phyloP scores from a whole-genome alignment of 2,329 filamentous ascomycete species.

The Fusarium virguliforme region DNA sequence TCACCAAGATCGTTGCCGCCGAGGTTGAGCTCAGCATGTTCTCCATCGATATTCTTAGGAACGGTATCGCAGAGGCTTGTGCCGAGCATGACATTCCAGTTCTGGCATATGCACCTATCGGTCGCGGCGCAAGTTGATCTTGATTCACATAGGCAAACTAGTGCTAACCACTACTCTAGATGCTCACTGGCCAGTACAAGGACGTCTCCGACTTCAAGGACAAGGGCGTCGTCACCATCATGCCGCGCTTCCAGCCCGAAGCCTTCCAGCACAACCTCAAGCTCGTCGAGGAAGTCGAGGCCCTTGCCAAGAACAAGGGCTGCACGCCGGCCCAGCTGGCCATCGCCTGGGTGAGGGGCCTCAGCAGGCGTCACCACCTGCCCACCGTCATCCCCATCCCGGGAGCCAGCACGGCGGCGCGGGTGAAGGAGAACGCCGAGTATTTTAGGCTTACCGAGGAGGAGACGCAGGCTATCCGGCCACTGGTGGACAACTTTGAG shows the following conservation, averaged over 20 bases:
- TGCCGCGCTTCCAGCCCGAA: constrained; percentile 75
- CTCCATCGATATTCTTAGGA: constrained; percentile 64
- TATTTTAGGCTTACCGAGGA: constrained; percentile 65
- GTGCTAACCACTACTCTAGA: constrained; percentile 43
- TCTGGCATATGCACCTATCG: constrained; percentile 81
- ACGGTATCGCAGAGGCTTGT: constrained; percentile 70
- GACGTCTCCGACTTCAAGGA: constrained; percentile 46
- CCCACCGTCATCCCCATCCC: constrained; percentile 77
- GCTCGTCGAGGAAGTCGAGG: constrained; percentile 71
- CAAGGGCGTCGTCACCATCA: constrained; percentile 40
- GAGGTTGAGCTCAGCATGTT: constrained; percentile 71
- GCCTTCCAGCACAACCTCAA: constrained; percentile 76
- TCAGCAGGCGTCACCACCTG: constrained; percentile 67
- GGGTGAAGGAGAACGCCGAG: constrained; percentile 74
- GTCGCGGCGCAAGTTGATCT: constrained; percentile 63
- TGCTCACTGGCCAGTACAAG: constrained; percentile 53
- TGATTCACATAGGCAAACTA: neutral
- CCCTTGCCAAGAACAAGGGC: constrained; percentile 72
- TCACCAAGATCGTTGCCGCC: constrained; percentile 63
- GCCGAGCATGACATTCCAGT: constrained; percentile 78
- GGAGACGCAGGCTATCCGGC: constrained; percentile 67
- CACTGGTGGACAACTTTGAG: constrained; percentile 65
- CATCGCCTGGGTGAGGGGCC: constrained; percentile 73
- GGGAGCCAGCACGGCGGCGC: constrained; percentile 70
- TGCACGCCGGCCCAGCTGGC: constrained; percentile 77